Conservation (phyloP, 352 stramenopile species). For the Blastocystis sp. region DNA sequence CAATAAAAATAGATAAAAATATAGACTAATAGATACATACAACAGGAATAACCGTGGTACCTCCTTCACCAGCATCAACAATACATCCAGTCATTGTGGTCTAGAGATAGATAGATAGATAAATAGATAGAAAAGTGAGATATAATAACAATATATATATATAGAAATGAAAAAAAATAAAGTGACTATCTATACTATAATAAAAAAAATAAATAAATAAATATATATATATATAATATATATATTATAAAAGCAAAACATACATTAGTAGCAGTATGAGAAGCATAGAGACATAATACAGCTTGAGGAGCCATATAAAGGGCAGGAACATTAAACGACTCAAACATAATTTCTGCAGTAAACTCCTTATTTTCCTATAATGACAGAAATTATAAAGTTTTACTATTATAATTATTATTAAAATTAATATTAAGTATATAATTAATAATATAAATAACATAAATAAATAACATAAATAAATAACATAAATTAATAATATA, state of each 20-base stretch:
- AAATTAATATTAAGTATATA: too few relatives aligned
- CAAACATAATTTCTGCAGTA: conserved; percentile 82
- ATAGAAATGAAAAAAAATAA: too few relatives aligned
- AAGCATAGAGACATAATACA: conserved; percentile 72
- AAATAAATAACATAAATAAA: too few relatives aligned
- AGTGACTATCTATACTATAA: too few relatives aligned
- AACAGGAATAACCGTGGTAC: conserved; percentile 76
- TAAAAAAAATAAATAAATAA: too few relatives aligned
- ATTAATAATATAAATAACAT: too few relatives aligned
- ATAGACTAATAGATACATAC: too few relatives aligned
- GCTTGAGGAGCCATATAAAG: conserved; percentile 80
- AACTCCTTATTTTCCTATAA: conserved; percentile 68
- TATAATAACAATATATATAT: too few relatives aligned
- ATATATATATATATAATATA: background rate
- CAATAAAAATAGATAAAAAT: too few relatives aligned
- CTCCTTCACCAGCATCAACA: conserved; percentile 73
- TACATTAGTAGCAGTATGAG: conserved; percentile 65
- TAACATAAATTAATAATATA: too few relatives aligned
- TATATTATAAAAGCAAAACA: background rate
- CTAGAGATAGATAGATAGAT: background rate
- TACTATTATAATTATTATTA: background rate
- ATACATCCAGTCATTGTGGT: conserved; percentile 71
- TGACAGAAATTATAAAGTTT: background rate
- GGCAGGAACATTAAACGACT: conserved; percentile 77
- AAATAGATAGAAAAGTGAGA: too few relatives aligned